These are phyloP conservation scores for Nicotiana sylvestris DNA, from an alignment of 257 asterid species.

Conservation along the genomic window DNA sequence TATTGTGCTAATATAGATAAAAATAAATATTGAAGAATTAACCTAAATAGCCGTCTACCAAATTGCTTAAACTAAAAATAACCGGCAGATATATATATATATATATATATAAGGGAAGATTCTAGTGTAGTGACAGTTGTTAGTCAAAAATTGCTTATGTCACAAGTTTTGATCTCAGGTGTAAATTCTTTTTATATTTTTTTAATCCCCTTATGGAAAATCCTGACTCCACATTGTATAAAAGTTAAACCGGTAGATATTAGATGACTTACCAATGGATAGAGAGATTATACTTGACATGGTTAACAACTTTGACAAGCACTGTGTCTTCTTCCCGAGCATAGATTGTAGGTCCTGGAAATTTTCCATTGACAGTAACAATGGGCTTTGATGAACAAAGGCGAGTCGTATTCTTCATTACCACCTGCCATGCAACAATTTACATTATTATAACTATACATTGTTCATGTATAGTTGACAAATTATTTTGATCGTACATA, in stretches of 20 bases:
- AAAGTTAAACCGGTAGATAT: too few relatives aligned
- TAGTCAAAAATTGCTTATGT: too few relatives aligned
- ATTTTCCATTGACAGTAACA: slow-evolving; percentile 69
- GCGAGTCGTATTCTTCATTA: slow-evolving; percentile 51
- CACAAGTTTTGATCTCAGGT: neutral
- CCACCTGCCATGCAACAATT: slow-evolving; percentile 46
- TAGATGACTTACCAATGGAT: slow-evolving; percentile 62
- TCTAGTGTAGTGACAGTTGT: neutral
- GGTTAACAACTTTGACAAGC: slow-evolving; percentile 67
- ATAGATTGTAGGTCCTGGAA: slow-evolving; percentile 84
- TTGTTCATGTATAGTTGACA: neutral
- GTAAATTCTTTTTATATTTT: neutral
- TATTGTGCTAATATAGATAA: neutral
- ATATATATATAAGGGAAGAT: too few relatives aligned
- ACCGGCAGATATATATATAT: too few relatives aligned
- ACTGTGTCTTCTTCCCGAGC: slow-evolving; percentile 81
- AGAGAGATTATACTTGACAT: slow-evolving; percentile 76
- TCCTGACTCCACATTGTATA: too few relatives aligned
- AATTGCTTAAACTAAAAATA: too few relatives aligned
- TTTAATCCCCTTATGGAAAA: neutral
- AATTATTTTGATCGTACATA: neutral
- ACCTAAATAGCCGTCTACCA: too few relatives aligned
- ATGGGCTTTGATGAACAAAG: slow-evolving; percentile 65
- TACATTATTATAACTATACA: neutral
- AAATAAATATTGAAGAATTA: neutral